Conservation (phyloP, 768 basidiomycete genomes). For the Calocybe indica region DNA sequence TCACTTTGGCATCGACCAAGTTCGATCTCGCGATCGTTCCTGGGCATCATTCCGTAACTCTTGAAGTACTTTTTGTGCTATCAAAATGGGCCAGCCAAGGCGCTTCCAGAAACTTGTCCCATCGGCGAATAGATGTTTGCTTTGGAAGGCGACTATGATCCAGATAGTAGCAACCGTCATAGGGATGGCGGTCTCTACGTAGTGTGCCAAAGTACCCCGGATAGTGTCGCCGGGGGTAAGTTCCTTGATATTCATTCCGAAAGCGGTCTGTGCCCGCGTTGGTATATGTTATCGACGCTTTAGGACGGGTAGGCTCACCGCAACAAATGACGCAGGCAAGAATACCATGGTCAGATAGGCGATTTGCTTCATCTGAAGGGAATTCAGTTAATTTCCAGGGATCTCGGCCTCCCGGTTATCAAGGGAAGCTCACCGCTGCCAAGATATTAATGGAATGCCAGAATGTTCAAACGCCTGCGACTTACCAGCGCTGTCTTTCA, state of each 20-base stretch:
- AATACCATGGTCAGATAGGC: constrained; percentile 45
- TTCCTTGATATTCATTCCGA: constrained; percentile 34
- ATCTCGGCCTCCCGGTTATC: too few relatives aligned
- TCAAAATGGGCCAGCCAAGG: constrained; percentile 27
- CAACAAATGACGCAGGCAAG: constrained; percentile 35
- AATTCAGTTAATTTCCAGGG: too few relatives aligned
- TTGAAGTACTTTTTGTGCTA: too few relatives aligned
- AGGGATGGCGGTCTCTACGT: constrained; percentile 30
- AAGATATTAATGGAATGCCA: not conserved
- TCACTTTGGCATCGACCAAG: too few relatives aligned
- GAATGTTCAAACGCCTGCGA: not conserved
- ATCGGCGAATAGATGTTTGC: constrained; percentile 27
- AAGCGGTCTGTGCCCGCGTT: constrained; percentile 20
- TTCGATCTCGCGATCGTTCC: too few relatives aligned
- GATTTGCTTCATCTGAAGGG: constrained; percentile 27
- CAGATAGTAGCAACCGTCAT: constrained; percentile 38
- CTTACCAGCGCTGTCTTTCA: constrained; percentile 32
- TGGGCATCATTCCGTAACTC: too few relatives aligned
- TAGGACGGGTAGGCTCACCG: constrained; percentile 13
- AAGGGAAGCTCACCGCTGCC: constrained; percentile 7
- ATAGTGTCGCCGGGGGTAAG: constrained; percentile 19
- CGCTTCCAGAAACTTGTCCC: constrained; percentile 22
- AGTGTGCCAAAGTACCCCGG: constrained; percentile 28
- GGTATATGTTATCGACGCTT: not conserved
- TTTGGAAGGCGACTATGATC: constrained; percentile 40